These are phyloP conservation scores for Drechslerella dactyloides DNA, from an alignment of 2,329 filamentous ascomycete species.

Conservation along the genomic window DNA sequence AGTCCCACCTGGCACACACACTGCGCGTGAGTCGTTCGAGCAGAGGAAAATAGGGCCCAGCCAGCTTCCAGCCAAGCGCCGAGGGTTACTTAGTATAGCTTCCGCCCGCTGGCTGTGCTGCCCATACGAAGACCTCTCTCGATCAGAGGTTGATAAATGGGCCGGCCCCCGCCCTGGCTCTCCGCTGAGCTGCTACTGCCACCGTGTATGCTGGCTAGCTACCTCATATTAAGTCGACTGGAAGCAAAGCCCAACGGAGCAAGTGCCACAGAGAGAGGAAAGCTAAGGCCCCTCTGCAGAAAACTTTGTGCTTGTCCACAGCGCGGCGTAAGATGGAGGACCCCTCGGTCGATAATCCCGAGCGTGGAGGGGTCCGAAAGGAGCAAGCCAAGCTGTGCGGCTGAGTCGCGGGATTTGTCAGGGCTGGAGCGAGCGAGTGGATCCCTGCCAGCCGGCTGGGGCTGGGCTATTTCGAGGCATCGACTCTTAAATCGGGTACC, in stretches of 20 bases:
- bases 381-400: conserved; percentile 9
- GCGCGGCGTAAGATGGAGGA: not conserved
- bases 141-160: too few relatives aligned
- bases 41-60: not conserved
- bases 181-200: too few relatives aligned
- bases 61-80: not conserved
- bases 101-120: not conserved
- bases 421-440: not conserved
- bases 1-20: too few relatives aligned
- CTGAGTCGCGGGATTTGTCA: conserved; percentile 2
- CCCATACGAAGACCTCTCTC: too few relatives aligned
- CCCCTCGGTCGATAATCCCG: not conserved
- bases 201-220: too few relatives aligned
- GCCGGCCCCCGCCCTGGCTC: too few relatives aligned
- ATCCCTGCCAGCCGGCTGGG: not conserved
- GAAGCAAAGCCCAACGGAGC: not conserved
- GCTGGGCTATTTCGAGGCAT: conserved; percentile 4
- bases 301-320: conserved; percentile 5
- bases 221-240: too few relatives aligned
- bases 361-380: not conserved
- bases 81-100: not conserved
- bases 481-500: too few relatives aligned
- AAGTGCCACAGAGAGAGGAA: not conserved
- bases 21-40: too few relatives aligned
- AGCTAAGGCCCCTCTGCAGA: too few relatives aligned